These are phyloP conservation scores for Blepharisma japonicum DNA, from an alignment of 73 alveolate genomes.

Conservation along the genomic window DNA sequence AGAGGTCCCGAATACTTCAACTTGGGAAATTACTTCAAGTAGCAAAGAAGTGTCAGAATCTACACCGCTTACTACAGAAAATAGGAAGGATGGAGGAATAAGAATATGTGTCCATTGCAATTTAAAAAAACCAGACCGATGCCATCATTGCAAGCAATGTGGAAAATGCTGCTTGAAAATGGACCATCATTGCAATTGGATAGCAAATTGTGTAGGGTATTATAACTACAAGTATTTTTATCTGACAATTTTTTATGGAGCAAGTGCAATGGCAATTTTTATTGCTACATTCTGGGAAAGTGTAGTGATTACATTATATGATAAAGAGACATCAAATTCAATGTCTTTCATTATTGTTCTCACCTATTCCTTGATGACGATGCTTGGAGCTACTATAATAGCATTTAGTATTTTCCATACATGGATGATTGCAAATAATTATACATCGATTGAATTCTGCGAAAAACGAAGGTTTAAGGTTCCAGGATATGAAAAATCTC, in stretches of 20 bases:
- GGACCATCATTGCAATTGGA: slow-evolving; percentile 94
- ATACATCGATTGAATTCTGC: slow-evolving; percentile 64
- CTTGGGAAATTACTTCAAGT: neutral
- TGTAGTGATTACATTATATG: neutral
- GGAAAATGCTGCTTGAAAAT: slow-evolving; percentile 66
- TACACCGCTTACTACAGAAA: slow-evolving; percentile 29
- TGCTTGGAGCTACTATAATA: slow-evolving; percentile 30
- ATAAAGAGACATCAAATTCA: slow-evolving; percentile 17
- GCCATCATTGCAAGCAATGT: slow-evolving; percentile 82
- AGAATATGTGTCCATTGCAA: slow-evolving; percentile 57
- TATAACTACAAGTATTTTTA: slow-evolving; percentile 53
- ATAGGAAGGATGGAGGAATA: slow-evolving; percentile 40
- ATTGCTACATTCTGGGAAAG: slow-evolving; percentile 41
- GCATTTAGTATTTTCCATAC: slow-evolving; percentile 55
- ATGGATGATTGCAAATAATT: slow-evolving; percentile 39
- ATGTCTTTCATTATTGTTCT: slow-evolving; percentile 24
- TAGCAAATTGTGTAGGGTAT: slow-evolving; percentile 75
- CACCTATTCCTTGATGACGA: slow-evolving; percentile 31
- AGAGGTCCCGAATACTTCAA: neutral
- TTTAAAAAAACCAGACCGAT: slow-evolving; percentile 67
- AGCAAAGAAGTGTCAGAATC: no score
- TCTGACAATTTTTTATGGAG: slow-evolving; percentile 25
- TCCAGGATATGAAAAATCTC: neutral
- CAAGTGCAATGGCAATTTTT: slow-evolving; percentile 17
- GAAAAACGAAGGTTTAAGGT: slow-evolving; percentile 40